Conservation (phyloP, 2,329 filamentous ascomycete species). For the Alternaria hordeiaustralica region DNA sequence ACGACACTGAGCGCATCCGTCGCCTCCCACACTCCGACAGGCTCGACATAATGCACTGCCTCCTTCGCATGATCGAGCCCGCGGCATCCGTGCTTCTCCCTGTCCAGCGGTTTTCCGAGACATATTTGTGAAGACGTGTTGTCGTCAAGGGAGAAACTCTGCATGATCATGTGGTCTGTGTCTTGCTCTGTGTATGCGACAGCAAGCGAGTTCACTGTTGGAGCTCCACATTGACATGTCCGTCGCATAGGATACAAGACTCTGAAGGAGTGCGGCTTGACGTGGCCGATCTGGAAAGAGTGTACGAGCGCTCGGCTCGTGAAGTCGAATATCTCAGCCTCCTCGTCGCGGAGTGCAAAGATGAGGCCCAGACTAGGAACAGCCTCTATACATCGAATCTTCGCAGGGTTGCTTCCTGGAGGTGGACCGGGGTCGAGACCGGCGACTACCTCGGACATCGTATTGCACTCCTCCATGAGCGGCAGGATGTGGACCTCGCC, state of each 20-base stretch:
- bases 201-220: constrained; percentile 67
- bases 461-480: constrained; percentile 29
- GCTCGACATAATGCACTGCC: constrained; percentile 60
- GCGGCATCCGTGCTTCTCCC: constrained; percentile 39
- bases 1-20: constrained; percentile 67
- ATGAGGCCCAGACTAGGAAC: constrained; percentile 66
- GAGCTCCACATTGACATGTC: constrained; percentile 60
- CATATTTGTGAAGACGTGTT: constrained; percentile 62
- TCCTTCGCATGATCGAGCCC: constrained; percentile 55
- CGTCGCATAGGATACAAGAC: constrained; percentile 63
- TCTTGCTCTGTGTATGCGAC: constrained; percentile 68
- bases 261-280: constrained; percentile 66
- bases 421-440: constrained; percentile 44
- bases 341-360: constrained; percentile 63
- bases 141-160: constrained; percentile 66
- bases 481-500: constrained; percentile 45
- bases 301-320: constrained; percentile 63
- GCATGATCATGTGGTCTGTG: constrained; percentile 68
- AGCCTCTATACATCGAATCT: constrained; percentile 64
- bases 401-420: constrained; percentile 49
- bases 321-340: constrained; percentile 68
- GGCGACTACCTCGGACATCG: constrained; percentile 42
- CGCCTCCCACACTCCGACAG: constrained; percentile 70
- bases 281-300: constrained; percentile 65
- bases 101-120: constrained; percentile 56